Base-by-base conservation (phyloP, 163 green algal genomes). In the Chloroidium sp. region DNA sequence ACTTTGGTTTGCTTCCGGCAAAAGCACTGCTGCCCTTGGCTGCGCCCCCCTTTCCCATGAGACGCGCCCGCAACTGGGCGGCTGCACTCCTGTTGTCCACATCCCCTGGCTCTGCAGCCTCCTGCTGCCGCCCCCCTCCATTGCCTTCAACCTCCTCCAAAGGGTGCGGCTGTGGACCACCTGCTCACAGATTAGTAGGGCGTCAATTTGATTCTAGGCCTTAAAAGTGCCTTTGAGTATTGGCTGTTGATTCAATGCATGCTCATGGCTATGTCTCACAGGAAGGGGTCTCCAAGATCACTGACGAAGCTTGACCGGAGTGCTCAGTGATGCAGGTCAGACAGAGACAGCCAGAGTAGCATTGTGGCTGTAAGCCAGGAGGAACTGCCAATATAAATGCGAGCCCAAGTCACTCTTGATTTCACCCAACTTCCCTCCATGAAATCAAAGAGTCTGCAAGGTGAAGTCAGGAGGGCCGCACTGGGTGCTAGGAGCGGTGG, bases 1-100 rank as follows among this genome's bases (percentile, higher is more conserved):
- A 36, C 36, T 36, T 36, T 36, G 36, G 64, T 6, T 10, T 72
- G 64, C 64, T 72, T 6, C 6, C 64, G 6, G 6, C 6, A 10
- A 72, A 10, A 10, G 64, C 64, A 6, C 64, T 10, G 64, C 64
- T 6, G 6, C 64, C 8, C 6, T 10, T 72, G 64, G 64, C 64
- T 72, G 6, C 6, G 64, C 64, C 64, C 64, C 36, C 36, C 36
- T 36, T 72, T 6, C 75, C 89, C 10, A 84, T 86, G 2, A 97
- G 88, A n/a, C 88, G 82, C 2, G 92, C 91, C 1, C 91, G 85
- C 77, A 97, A 82, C 4, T 75, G 75, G 72, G 80, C 80, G n/a
- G 80, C 80, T 69, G 80, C 69, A 14, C 62, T 13, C 10, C 62
- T 83, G 75, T 83, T 83, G 4, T 72, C 64, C 64, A 10, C 64